These are phyloP conservation scores for Aspergillus floridensis DNA, from an alignment of 2,329 filamentous ascomycete species.

Conservation along the genomic window DNA sequence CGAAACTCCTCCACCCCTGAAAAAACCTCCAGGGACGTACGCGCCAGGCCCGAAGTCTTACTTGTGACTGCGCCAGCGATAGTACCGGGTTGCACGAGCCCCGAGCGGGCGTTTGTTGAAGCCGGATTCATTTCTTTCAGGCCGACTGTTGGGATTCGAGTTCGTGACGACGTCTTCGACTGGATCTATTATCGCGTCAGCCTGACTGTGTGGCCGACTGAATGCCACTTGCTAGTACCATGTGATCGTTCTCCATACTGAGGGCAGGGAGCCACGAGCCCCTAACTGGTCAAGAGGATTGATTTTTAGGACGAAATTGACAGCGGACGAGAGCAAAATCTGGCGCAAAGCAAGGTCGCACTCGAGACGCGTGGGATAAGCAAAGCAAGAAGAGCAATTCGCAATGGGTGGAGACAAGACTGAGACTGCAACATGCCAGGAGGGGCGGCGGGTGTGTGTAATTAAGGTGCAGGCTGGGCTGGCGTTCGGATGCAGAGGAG, in stretches of 20 bases:
- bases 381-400: constrained; percentile 9
- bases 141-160: constrained; percentile 32
- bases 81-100: constrained; percentile 45
- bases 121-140: constrained; percentile 53
- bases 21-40: constrained; percentile 24
- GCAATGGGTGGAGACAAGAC: neutral
- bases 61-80: constrained; percentile 44
- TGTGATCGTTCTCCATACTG: constrained; percentile 34
- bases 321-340: constrained; percentile 5
- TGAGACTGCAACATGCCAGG: constrained; percentile 18
- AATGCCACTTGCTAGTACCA: constrained; percentile 21
- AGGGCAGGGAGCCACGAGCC: neutral
- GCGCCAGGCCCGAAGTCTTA: constrained; percentile 48
- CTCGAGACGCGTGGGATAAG: neutral
- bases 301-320: neutral
- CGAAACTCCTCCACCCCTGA: neutral
- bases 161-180: constrained; percentile 26
- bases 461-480: neutral
- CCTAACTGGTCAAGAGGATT: neutral
- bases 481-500: neutral
- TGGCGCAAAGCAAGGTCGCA: neutral
- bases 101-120: constrained; percentile 52
- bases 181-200: constrained; percentile 24
- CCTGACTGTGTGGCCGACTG: neutral
- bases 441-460: neutral